Base-by-base conservation (phyloP, 768 basidiomycete genomes). In the Lentinula raphanica region DNA sequence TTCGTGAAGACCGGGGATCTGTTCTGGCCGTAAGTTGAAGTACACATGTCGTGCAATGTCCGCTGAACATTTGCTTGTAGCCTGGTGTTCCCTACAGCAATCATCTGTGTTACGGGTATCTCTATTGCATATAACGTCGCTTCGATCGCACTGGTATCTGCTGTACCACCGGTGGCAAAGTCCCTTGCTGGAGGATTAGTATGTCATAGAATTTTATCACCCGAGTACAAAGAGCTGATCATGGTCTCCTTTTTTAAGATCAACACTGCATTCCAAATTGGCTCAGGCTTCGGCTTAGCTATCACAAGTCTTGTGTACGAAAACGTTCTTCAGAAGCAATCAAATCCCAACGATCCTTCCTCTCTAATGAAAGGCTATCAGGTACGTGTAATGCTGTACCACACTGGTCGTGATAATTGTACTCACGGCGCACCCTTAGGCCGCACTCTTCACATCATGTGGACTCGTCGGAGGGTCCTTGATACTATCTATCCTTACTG, bases 331-430 rank as follows among this genome's bases (percentile, higher is more conserved):
- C 49, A 58, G 21, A 50, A 58, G 25, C 40, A 44, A 23, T 17
- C 25, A 19, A 53, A 49, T 32, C 58, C 31, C 21, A 51, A 8
- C 13, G 58, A 58, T 39, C 58, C 58, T 29, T 50, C 49, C 5
- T 51, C 49, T 31, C 19, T 58, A 0, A 58, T 58, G 58, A 58
- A 58, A 36, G 58, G 58, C 2, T 58, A 58, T 44, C 58, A 58
- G 36, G 56, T 56, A 38, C 4, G 55, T 46, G 21, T 13, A 36
- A 29, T 25, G 0, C 15, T 19, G 5, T 9, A 11, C n/a, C n/a
- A n/a, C n/a, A n/a, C 28, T 17, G 2, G 8, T 46, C 4, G 13
- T 45, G 6, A 3, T 6, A 19, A 31, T 46, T 6, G 11, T 25
- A 6, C 38, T 55, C 3, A 40, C 5, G 7, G 23, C 15, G 40